These are phyloP conservation scores for Candida neerlandica DNA, from an alignment of 1,139 yeast genomes.

Conservation along the genomic window DNA sequence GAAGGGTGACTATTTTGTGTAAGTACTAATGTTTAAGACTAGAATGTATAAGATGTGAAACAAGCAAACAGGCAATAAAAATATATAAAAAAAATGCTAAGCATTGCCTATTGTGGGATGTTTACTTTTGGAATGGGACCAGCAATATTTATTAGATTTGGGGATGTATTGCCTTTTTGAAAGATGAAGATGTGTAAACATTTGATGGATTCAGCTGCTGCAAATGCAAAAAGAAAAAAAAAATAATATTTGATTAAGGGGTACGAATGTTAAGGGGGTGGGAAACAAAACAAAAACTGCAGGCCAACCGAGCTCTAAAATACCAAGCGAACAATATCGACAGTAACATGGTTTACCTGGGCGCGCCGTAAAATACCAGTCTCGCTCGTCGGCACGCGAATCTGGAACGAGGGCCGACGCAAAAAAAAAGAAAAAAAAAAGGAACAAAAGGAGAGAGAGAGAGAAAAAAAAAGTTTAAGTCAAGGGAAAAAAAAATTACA, in stretches of 20 bases:
- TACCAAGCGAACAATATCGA: no score
- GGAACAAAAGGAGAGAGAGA: no score
- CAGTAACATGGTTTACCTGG: no score
- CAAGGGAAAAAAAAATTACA: neutral
- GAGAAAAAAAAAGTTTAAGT: neutral
- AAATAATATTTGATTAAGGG: no score
- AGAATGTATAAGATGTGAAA: constrained; percentile 4
- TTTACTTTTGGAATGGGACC: neutral
- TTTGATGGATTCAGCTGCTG: no score
- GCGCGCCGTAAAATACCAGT: no score
- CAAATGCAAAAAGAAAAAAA: no score
- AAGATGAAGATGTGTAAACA: no score
- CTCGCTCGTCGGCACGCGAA: neutral
- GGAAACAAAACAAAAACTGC: no score
- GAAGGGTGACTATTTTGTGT: neutral
- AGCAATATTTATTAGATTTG: neutral
- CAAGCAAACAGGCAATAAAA: neutral
- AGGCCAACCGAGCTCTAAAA: no score
- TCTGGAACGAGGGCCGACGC: neutral
- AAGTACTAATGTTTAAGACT: neutral
- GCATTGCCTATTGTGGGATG: constrained; percentile 1
- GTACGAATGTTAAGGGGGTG: no score
- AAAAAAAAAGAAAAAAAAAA: neutral
- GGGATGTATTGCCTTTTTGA: no score
- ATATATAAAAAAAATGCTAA: neutral